Percentiles rank a stretch among this genome's conserved stretches.
Conservation (phyloP, 78 protist species). For the Guillardia theta region DNA sequence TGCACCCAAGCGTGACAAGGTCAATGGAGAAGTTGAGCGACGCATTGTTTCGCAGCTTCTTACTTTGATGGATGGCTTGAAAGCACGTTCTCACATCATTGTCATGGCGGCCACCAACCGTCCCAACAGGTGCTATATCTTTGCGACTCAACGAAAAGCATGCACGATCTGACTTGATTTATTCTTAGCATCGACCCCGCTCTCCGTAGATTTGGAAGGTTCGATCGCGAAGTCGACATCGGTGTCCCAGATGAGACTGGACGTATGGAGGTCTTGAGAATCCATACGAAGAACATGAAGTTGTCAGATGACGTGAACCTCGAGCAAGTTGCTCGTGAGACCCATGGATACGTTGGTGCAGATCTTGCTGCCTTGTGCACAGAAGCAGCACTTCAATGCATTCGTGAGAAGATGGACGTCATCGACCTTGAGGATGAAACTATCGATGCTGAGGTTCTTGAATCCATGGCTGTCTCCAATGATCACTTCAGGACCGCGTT, state of each 20-base stretch:
- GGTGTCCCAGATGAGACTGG: conserved; percentile 99
- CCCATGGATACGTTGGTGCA: conserved; percentile 99
- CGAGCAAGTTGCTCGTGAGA: conserved; percentile 88
- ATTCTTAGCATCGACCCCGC: conserved; percentile 99
- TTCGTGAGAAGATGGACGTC: conserved; percentile 96
- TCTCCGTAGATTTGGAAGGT: conserved; percentile 99
- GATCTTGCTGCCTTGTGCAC: conserved; percentile 98
- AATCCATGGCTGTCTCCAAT: conserved; percentile 93
- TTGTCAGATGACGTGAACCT: conserved; percentile 97
- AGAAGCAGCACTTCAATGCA: conserved; percentile 99
- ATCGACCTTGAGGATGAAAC: conserved; percentile 99
- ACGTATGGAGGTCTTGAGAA: conserved; percentile 96
- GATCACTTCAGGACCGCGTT: conserved; percentile 92
- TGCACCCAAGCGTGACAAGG: conserved; percentile 99
- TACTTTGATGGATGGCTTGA: conserved; percentile 99
- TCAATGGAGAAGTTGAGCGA: conserved; percentile 99
- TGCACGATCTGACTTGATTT: no score
- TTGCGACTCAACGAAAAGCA: no score
- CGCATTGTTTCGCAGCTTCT: conserved; percentile 99
- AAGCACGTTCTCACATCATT: conserved; percentile 94
- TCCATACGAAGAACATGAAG: conserved; percentile 99
- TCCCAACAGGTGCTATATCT: no score
- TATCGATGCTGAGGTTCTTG: conserved; percentile 97
- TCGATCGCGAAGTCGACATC: conserved; percentile 99
- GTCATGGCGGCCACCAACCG: conserved; percentile 99